Conservation (phyloP, 2,329 filamentous ascomycete genomes). For the Knoxdaviesia capensis region DNA sequence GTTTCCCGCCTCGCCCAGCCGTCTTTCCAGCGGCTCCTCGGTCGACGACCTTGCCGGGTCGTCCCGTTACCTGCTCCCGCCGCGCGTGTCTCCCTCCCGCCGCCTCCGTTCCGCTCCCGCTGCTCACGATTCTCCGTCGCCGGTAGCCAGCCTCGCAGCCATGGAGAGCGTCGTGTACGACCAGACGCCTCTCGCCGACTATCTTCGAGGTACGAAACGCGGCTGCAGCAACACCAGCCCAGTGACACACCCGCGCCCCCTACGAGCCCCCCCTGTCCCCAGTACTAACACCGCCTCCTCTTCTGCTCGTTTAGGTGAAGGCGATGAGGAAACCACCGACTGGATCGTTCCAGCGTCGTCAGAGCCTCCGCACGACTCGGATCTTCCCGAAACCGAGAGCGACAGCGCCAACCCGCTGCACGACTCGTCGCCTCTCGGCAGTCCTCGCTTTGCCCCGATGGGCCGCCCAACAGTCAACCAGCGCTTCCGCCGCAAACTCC, state of each 20-base stretch:
- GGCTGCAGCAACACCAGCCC: not conserved
- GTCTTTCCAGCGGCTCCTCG: too few relatives aligned
- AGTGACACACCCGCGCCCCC: not conserved
- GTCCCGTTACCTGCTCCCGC: too few relatives aligned
- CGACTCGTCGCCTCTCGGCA: constrained; percentile 24
- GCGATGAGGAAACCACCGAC: constrained; percentile 23
- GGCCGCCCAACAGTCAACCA: constrained; percentile 32
- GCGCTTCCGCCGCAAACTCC: constrained; percentile 28
- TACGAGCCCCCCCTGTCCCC: not conserved
- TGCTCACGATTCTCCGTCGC: too few relatives aligned
- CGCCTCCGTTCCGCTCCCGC: too few relatives aligned
- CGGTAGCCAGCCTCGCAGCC: too few relatives aligned
- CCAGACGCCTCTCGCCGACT: constrained; percentile 72
- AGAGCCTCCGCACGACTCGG: constrained; percentile 13
- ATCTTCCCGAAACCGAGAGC: constrained; percentile 5
- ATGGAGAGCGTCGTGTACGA: constrained; percentile 85
- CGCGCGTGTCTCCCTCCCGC: too few relatives aligned
- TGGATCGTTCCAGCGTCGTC: constrained; percentile 29
- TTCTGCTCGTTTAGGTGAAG: constrained; percentile 20
- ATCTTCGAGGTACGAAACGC: constrained; percentile 59
- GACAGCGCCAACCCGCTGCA: constrained; percentile 12
- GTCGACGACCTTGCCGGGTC: too few relatives aligned
- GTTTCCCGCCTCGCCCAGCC: too few relatives aligned
- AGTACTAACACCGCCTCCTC: too few relatives aligned
- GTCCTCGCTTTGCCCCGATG: constrained; percentile 33